These are phyloP conservation scores for Pseudonitzschia pungens DNA, from an alignment of 108 stramenopile species.

Conservation along the genomic window DNA sequence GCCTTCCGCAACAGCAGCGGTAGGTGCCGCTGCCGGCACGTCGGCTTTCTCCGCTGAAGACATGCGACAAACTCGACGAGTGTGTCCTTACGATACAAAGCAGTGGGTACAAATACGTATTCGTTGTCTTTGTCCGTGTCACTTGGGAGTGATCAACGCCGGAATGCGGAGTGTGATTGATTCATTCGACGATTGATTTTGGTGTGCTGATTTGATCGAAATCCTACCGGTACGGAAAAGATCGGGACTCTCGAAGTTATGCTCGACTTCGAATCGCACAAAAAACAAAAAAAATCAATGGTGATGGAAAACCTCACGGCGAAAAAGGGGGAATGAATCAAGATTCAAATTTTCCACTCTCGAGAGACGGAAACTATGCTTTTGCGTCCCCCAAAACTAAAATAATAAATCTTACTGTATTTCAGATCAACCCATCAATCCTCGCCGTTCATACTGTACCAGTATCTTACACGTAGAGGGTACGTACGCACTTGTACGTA, in stretches of 20 bases:
- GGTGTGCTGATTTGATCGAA: too few species aligned
- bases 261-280: too few species aligned
- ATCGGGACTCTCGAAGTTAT: too few species aligned
- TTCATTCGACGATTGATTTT: background rate
- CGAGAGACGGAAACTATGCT: too few species aligned
- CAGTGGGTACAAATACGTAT: background rate
- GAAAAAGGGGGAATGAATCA: background rate
- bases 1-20: background rate
- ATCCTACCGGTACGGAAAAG: background rate
- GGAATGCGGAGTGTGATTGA: background rate
- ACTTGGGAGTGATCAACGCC: too few species aligned
- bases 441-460: too few species aligned
- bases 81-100: background rate
- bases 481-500: too few species aligned
- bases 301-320: background rate
- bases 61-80: too few species aligned
- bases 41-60: background rate
- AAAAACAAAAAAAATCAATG: background rate
- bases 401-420: too few species aligned
- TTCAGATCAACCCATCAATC: too few species aligned
- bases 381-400: background rate
- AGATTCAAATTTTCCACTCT: background rate
- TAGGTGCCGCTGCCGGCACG: slow-evolving; percentile 14
- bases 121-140: too few species aligned
- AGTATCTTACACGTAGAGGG: too few species aligned